Percentiles rank a stretch among this genome's conserved stretches.
Evolutionary conservation across 176 grass and related monocot genomes (phyloP).

Genomic region (Sorghum bicolor): DNA sequence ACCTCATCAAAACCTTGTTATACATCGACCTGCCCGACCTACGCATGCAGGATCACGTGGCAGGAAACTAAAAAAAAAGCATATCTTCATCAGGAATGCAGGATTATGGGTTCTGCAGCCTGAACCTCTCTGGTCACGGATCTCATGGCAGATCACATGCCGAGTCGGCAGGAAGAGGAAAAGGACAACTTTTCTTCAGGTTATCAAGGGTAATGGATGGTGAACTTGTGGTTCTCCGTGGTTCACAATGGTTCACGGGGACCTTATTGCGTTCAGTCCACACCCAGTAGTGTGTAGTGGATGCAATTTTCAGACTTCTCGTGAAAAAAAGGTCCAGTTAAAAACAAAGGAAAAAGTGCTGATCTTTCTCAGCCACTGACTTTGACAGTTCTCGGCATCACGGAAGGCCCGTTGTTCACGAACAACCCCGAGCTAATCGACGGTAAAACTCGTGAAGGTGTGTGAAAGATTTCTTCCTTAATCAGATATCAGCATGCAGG

Average conservation of each 20-base stretch:
- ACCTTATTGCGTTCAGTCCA: background rate
- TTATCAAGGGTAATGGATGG: background rate
- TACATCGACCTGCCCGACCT: background rate
- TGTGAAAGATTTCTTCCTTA: background rate
- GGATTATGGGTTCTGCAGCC: background rate
- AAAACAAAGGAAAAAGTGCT: background rate
- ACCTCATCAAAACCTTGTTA: too few relatives aligned
- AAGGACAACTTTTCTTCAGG: background rate
- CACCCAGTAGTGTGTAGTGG: background rate
- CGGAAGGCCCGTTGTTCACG: background rate
- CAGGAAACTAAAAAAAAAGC: background rate
- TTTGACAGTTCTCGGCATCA: background rate
- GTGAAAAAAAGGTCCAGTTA: background rate
- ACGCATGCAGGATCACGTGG: background rate
- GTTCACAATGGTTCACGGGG: background rate
- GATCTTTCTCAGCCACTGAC: background rate
- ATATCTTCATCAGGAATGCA: background rate
- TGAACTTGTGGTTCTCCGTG: background rate
- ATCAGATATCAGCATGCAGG: background rate
- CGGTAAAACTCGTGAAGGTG: background rate
- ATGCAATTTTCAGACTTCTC: background rate
- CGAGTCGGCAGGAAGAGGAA: background rate
- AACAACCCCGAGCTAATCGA: background rate
- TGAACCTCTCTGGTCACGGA: background rate
- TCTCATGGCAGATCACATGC: conserved; percentile 15